Conservation (phyloP, 2,329 filamentous ascomycete species). For the Aspergillus japonicus region DNA sequence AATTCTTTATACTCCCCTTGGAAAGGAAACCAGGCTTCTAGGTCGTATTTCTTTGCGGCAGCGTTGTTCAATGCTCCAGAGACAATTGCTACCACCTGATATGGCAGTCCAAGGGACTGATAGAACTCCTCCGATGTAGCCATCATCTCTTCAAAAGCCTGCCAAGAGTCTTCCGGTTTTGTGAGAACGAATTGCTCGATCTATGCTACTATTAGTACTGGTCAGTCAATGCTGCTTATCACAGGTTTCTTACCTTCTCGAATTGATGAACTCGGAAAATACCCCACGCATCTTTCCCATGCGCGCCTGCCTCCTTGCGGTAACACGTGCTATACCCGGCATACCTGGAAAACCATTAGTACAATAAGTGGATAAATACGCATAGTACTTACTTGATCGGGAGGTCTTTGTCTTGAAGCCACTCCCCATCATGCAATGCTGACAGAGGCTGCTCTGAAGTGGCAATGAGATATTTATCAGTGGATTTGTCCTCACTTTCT, state of each 20-base stretch:
- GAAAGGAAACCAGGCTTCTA: conserved; percentile 95
- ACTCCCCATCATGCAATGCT: conserved; percentile 88
- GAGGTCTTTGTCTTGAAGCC: conserved; percentile 79
- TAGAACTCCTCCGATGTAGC: conserved; percentile 90
- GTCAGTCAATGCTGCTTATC: not conserved
- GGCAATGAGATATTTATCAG: conserved; percentile 80
- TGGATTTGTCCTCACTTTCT: conserved; percentile 77
- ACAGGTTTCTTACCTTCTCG: conserved; percentile 64
- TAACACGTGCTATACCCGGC: conserved; percentile 94
- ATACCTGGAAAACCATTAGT: conserved; percentile 46
- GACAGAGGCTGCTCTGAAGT: conserved; percentile 95
- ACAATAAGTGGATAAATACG: not conserved
- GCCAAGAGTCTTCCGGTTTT: conserved; percentile 88
- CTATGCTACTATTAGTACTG: conserved; percentile 32
- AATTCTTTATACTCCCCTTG: conserved; percentile 98
- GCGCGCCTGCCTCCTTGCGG: conserved; percentile 89
- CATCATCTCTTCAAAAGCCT: conserved; percentile 93
- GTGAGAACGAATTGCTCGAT: conserved; percentile 78
- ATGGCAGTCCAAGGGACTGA: conserved; percentile 81
- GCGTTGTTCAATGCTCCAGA: conserved; percentile 93
- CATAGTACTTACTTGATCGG: conserved; percentile 70
- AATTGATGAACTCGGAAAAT: conserved; percentile 98
- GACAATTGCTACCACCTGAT: conserved; percentile 89
- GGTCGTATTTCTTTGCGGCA: conserved; percentile 86
- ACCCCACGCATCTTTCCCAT: conserved; percentile 93